Percentiles rank a stretch among this genome's conserved stretches.
phyloP scores from a whole-genome alignment of 2,329 filamentous ascomycete genomes.

The Fusarium solani-melongenae region DNA sequence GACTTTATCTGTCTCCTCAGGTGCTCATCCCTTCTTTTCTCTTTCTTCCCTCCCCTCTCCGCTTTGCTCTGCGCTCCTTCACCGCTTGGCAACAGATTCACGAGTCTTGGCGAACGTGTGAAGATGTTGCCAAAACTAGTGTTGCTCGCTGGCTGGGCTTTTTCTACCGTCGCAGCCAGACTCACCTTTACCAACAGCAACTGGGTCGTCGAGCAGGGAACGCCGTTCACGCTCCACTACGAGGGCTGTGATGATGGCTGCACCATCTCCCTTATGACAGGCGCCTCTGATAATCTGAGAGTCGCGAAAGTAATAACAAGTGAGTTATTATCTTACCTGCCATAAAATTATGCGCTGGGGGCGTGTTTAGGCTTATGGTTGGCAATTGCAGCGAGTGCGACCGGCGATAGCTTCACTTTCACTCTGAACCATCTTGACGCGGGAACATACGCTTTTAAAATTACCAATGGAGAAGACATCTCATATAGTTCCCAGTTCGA shows the following conservation, averaged over 20 bases:
- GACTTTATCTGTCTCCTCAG: no score
- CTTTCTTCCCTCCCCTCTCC: not conserved
- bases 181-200: not conserved
- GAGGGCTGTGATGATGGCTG: not conserved
- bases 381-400: not conserved
- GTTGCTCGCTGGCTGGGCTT: not conserved
- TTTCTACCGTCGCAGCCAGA: not conserved
- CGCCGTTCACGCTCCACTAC: not conserved
- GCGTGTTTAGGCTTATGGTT: not conserved
- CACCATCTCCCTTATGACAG: not conserved
- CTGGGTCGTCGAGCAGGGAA: not conserved
- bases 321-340: not conserved
- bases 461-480: not conserved
- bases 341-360: not conserved
- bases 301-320: not conserved
- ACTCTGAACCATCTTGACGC: not conserved
- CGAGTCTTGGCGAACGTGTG: no score
- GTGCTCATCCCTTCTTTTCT: not conserved
- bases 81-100: not conserved
- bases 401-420: not conserved
- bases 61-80: not conserved
- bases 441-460: not conserved
- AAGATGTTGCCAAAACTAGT: not conserved
- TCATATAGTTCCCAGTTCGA: not conserved
- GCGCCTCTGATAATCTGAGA: not conserved